phyloP scores from a whole-genome alignment of 371 early-diverging fungal species.

The Mucor sp. region DNA sequence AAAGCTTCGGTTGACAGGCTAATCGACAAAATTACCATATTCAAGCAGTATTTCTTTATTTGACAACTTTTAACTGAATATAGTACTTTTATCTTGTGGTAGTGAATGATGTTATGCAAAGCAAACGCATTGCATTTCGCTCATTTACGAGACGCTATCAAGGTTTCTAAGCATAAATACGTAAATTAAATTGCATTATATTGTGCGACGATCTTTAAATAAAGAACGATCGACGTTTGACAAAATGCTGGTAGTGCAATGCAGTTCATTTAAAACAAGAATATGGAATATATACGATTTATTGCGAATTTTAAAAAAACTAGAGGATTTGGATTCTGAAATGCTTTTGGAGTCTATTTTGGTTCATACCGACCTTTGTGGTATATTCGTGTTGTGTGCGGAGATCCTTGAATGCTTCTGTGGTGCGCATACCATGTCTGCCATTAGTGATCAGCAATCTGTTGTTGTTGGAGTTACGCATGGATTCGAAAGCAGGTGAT shows the following conservation, averaged over 20 bases:
- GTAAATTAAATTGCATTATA: slow-evolving; percentile 1
- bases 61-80: neutral
- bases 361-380: slow-evolving; percentile 76
- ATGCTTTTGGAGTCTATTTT: slow-evolving; percentile 85
- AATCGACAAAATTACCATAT: neutral
- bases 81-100: neutral
- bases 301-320: neutral
- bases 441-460: slow-evolving; percentile 45
- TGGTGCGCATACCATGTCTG: slow-evolving; percentile 25
- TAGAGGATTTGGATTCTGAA: slow-evolving; percentile 82
- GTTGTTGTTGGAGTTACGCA: slow-evolving; percentile 27
- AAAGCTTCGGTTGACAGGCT: neutral
- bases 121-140: neutral
- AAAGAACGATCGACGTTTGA: slow-evolving; percentile 2
- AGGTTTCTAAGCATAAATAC: neutral
- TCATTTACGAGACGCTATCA: neutral
- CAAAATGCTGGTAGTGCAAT: neutral
- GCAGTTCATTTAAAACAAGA: neutral
- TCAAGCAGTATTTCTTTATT: slow-evolving; percentile 3
- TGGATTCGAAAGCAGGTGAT: slow-evolving; percentile 39
- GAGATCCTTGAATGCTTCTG: slow-evolving; percentile 57
- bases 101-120: neutral
- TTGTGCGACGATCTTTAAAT: neutral
- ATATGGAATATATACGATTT: neutral
- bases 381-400: slow-evolving; percentile 67